Evolutionary conservation across 768 basidiomycete genomes (phyloP).

Genomic region (Russula emetica): DNA sequence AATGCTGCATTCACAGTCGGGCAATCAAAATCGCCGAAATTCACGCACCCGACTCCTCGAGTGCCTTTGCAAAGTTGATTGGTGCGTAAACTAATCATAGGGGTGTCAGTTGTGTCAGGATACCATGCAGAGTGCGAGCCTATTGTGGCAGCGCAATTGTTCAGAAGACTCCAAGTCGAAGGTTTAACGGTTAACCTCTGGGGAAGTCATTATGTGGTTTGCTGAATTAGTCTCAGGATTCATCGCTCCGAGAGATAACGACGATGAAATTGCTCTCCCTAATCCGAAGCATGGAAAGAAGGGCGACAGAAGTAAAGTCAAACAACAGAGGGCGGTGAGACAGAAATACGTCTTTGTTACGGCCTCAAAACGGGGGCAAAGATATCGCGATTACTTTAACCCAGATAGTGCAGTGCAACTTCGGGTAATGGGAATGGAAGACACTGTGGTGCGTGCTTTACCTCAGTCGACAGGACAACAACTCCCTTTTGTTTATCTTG

Average conservation of each 20-base stretch:
- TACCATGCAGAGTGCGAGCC: constrained; percentile 46
- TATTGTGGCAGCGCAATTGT: constrained; percentile 53
- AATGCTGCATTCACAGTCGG: constrained; percentile 39
- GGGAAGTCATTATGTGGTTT: background rate
- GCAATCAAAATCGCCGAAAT: constrained; percentile 67
- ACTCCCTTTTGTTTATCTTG: background rate
- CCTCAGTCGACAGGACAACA: background rate
- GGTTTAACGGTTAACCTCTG: constrained; percentile 38
- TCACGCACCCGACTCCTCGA: constrained; percentile 38
- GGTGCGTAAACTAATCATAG: constrained; percentile 41
- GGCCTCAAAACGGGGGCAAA: constrained; percentile 40
- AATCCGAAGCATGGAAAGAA: constrained; percentile 36
- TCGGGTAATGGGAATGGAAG: constrained; percentile 54
- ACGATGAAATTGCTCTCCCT: constrained; percentile 42
- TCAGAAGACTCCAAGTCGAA: constrained; percentile 67
- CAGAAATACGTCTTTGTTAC: constrained; percentile 55
- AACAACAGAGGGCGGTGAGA: constrained; percentile 51
- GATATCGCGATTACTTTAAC: constrained; percentile 67
- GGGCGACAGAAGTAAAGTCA: constrained; percentile 34
- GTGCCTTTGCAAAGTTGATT: constrained; percentile 56
- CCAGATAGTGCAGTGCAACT: constrained; percentile 56
- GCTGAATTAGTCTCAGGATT: constrained; percentile 44
- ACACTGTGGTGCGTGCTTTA: constrained; percentile 44
- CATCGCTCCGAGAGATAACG: constrained; percentile 46
- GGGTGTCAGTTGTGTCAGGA: constrained; percentile 5